Percentiles rank a stretch among this genome's conserved stretches.
Evolutionary conservation across 352 stramenopile genomes (phyloP).

Genomic region (Phytophthora ohioensis): DNA sequence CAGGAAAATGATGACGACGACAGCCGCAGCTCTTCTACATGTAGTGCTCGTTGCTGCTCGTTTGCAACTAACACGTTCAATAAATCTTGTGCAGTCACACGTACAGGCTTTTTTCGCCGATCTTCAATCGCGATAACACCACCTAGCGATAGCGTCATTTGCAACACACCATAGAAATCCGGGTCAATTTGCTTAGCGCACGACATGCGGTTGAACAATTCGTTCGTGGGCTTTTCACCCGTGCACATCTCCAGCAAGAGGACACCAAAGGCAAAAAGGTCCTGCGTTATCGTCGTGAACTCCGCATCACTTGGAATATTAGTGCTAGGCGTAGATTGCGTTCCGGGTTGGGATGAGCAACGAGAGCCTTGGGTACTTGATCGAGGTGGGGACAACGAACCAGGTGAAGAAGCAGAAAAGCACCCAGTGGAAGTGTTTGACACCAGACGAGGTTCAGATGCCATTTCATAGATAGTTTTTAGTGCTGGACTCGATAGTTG

Average conservation of each 20-base stretch:
- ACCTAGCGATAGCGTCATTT: conserved; percentile 31
- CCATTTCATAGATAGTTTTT: conserved; percentile 41
- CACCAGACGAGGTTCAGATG: conserved; percentile 4
- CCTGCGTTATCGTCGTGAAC: conserved; percentile 32
- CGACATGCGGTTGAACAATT: conserved; percentile 63
- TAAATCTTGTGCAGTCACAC: conserved; percentile 23
- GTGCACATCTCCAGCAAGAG: conserved; percentile 78
- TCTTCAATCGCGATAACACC: conserved; percentile 4
- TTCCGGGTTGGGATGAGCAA: conserved; percentile 25
- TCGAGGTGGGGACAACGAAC: conserved; percentile 7
- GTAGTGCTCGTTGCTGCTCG: conserved; percentile 26
- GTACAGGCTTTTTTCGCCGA: neutral
- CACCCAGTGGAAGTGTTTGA: conserved; percentile 3
- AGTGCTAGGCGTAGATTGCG: conserved; percentile 7
- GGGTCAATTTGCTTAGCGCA: conserved; percentile 56
- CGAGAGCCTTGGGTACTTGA: conserved; percentile 4
- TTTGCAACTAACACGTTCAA: conserved; percentile 40
- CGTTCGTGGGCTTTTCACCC: conserved; percentile 57
- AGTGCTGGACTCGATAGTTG: conserved; percentile 29
- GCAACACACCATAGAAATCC: conserved; percentile 49
- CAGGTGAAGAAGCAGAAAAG: conserved; percentile 5
- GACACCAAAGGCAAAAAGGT: conserved; percentile 77
- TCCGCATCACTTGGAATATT: neutral
- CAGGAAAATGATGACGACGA: conserved; percentile 41
- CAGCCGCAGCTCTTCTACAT: conserved; percentile 4